Evolutionary conservation across 2,329 filamentous ascomycete genomes (phyloP).

Genomic region (Colletotrichum siamense): DNA sequence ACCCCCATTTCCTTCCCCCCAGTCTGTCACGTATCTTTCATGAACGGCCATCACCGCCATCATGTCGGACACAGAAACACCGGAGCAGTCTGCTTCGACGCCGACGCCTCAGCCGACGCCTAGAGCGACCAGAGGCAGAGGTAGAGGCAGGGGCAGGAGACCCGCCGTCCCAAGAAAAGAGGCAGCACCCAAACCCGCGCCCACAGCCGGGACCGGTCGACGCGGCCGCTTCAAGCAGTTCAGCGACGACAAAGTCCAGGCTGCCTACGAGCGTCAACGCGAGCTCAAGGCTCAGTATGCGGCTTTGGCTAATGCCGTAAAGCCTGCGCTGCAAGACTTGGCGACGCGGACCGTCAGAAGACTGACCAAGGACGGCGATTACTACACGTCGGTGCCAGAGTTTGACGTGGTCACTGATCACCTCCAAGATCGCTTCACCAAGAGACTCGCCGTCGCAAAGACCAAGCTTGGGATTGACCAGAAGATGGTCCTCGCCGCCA

Average conservation of each 20-base stretch:
- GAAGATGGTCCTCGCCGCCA: constrained; percentile 38
- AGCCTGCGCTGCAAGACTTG: constrained; percentile 69
- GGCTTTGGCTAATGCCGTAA: constrained; percentile 66
- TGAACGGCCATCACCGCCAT: constrained; percentile 33
- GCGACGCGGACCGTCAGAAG: constrained; percentile 64
- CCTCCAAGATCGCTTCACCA: constrained; percentile 43
- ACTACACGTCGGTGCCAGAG: constrained; percentile 59
- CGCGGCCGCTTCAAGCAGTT: constrained; percentile 63
- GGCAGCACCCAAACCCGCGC: constrained; percentile 38
- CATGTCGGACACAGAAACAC: constrained; percentile 25
- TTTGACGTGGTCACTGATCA: constrained; percentile 56
- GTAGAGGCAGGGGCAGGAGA: constrained; percentile 24
- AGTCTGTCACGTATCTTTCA: constrained; percentile 20
- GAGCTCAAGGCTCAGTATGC: constrained; percentile 70
- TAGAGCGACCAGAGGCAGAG: constrained; percentile 25
- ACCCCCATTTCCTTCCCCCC: background rate
- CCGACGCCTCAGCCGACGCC: constrained; percentile 23
- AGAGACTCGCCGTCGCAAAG: constrained; percentile 35
- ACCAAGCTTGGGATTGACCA: constrained; percentile 28
- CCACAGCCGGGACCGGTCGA: constrained; percentile 39
- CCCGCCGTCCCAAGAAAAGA: constrained; percentile 21
- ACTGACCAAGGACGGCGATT: constrained; percentile 58
- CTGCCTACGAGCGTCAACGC: constrained; percentile 67
- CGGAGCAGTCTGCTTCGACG: constrained; percentile 23
- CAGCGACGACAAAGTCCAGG: constrained; percentile 58